Evolutionary conservation across 2,329 filamentous ascomycete genomes (phyloP).

Genomic region (Fragosphaeria purpurea): DNA sequence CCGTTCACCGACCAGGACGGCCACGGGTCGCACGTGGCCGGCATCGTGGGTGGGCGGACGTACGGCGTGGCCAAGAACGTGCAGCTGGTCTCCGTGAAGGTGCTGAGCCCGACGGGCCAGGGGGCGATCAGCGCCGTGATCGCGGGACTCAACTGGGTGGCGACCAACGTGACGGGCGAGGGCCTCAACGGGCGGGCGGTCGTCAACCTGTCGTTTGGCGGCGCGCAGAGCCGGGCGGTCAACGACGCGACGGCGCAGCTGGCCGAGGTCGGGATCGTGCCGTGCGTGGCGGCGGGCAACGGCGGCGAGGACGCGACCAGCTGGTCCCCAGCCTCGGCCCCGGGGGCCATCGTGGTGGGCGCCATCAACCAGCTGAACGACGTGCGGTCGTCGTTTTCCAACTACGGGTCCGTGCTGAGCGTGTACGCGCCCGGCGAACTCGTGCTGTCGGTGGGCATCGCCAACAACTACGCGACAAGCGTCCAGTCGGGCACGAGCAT

Average conservation of each 20-base stretch:
- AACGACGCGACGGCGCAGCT: conserved; percentile 43
- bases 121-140: conserved; percentile 45
- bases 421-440: conserved; percentile 47
- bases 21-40: conserved; percentile 55
- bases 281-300: conserved; percentile 53
- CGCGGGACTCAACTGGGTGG: conserved; percentile 48
- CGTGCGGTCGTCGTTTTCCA: conserved; percentile 43
- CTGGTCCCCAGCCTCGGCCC: conserved; percentile 44
- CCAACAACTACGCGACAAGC: conserved; percentile 33
- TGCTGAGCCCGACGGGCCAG: conserved; percentile 39
- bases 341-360: conserved; percentile 49
- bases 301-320: conserved; percentile 40
- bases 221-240: conserved; percentile 35
- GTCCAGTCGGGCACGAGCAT: conserved; percentile 15
- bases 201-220: conserved; percentile 55
- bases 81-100: conserved; percentile 48
- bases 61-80: conserved; percentile 49
- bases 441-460: conserved; percentile 43
- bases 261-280: conserved; percentile 40
- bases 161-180: conserved; percentile 32
- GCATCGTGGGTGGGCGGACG: conserved; percentile 49
- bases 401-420: conserved; percentile 44
- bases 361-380: conserved; percentile 45
- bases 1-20: conserved; percentile 47
- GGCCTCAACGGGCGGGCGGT: conserved; percentile 42